Evolutionary conservation across 2,329 filamentous ascomycete species (phyloP).

Genomic region (Westerdykella ornata): DNA sequence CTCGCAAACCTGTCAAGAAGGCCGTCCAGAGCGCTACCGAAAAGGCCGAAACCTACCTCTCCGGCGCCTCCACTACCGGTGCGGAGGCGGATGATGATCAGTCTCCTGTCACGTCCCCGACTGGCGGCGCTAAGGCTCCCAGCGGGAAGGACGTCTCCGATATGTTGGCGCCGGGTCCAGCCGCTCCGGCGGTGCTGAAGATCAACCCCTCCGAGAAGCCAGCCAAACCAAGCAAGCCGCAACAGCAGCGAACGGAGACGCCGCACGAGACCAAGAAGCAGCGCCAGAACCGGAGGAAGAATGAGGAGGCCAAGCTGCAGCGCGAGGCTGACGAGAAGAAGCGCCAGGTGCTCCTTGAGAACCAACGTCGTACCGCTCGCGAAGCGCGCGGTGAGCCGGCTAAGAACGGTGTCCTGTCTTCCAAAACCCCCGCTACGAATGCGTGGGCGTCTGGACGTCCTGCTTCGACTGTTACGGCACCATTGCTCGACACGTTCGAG

Average conservation of each 20-base stretch:
- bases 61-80: conserved; percentile 55
- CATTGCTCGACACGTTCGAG: conserved; percentile 49
- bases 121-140: conserved; percentile 35
- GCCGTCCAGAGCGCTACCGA: conserved; percentile 29
- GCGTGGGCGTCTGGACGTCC: conserved; percentile 46
- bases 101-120: conserved; percentile 54
- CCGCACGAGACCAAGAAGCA: conserved; percentile 85
- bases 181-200: conserved; percentile 68
- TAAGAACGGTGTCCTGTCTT: conserved; percentile 62
- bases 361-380: conserved; percentile 74
- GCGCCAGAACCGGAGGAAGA: conserved; percentile 85
- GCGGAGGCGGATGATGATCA: conserved; percentile 76
- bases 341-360: conserved; percentile 69
- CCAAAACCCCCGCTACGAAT: conserved; percentile 45
- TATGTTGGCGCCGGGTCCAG: conserved; percentile 72
- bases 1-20: conserved; percentile 32
- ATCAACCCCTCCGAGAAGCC: conserved; percentile 62
- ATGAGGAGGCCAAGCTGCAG: conserved; percentile 67
- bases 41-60: conserved; percentile 29
- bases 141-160: conserved; percentile 70
- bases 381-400: conserved; percentile 75
- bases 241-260: conserved; percentile 49
- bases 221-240: conserved; percentile 54
- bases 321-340: conserved; percentile 73
- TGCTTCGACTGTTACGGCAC: conserved; percentile 17